A percentile compares a stretch with the other conserved stretches of the same genome.
Evolutionary conservation across 2,329 filamentous ascomycete genomes (phyloP).

Genomic region (Xylaria sp.): DNA sequence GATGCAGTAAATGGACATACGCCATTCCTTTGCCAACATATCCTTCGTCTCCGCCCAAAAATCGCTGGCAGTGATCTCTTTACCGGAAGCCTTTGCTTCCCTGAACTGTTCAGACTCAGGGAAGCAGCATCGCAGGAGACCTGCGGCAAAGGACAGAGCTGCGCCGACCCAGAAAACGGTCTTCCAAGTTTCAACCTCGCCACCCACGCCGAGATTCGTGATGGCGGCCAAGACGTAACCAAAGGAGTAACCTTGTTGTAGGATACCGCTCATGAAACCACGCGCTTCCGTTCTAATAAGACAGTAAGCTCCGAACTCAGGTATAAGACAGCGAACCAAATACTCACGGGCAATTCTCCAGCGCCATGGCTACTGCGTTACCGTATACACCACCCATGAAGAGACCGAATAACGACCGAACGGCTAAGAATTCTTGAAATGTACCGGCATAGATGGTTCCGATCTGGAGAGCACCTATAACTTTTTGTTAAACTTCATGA

Average conservation of each 20-base stretch:
- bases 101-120: conserved; percentile 81
- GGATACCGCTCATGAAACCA: conserved; percentile 82
- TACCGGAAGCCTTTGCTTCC: conserved; percentile 71
- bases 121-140: conserved; percentile 73
- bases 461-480: conserved; percentile 67
- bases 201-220: conserved; percentile 78
- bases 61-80: conserved; percentile 58
- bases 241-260: conserved; percentile 84
- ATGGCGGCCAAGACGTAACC: conserved; percentile 83
- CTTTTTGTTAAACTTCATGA: conserved; percentile 1
- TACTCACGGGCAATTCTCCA: conserved; percentile 75
- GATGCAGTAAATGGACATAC: conserved; percentile 79
- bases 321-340: neutral
- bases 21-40: conserved; percentile 78
- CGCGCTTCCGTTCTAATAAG: conserved; percentile 67
- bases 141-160: conserved; percentile 74
- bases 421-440: conserved; percentile 78
- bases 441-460: conserved; percentile 80
- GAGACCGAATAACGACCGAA: conserved; percentile 77
- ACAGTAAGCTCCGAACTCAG: neutral
- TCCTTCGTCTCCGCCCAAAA: conserved; percentile 76
- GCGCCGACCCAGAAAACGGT: conserved; percentile 79
- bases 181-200: conserved; percentile 73
- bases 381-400: conserved; percentile 87
- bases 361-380: conserved; percentile 80